Percentiles rank a stretch among this genome's conserved stretches.
phyloP scores from a whole-genome alignment of 805 yeast genomes.

The Saccharomycopsis olivae region DNA sequence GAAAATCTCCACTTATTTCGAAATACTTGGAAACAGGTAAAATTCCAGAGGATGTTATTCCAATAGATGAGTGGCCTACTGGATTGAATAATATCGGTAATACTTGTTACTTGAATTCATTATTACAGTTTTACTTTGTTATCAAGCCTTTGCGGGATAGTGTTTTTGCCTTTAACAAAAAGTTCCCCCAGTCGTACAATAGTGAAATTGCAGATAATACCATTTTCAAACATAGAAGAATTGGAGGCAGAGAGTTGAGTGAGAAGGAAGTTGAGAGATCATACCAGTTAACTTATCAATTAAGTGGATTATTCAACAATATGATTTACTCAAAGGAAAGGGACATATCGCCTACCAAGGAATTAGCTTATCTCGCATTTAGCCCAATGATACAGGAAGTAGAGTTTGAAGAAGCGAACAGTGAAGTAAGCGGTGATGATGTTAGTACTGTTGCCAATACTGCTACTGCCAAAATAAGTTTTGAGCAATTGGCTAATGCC shows the following conservation, averaged over 20 bases:
- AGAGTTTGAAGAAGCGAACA: conserved; percentile 32
- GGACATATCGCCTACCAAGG: conserved; percentile 72
- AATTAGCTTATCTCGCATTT: conserved; percentile 81
- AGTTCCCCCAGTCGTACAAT: conserved; percentile 15
- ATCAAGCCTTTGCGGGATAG: conserved; percentile 69
- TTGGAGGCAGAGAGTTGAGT: conserved; percentile 83
- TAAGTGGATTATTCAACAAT: conserved; percentile 57
- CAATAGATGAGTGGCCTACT: conserved; percentile 51
- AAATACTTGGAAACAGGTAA: conserved; percentile 9
- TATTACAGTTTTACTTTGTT: conserved; percentile 83
- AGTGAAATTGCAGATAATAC: conserved; percentile 2
- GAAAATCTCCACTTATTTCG: background rate
- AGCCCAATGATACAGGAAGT: conserved; percentile 62
- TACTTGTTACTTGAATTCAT: conserved; percentile 87
- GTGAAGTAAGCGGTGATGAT: background rate
- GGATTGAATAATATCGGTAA: conserved; percentile 94
- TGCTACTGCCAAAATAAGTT: conserved; percentile 8
- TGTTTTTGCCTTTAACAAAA: conserved; percentile 44
- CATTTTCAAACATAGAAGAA: conserved; percentile 41
- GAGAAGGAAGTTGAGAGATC: conserved; percentile 71
- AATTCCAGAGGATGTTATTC: conserved; percentile 7
- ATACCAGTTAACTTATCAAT: conserved; percentile 65
- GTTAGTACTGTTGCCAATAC: background rate
- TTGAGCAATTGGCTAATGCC: conserved; percentile 64
- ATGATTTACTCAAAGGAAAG: conserved; percentile 54